Evolutionary conservation across 768 basidiomycete species (phyloP), one percentile per base, ranked within the genome.

Genomic region (Xanthoconium stramineum): DNA sequence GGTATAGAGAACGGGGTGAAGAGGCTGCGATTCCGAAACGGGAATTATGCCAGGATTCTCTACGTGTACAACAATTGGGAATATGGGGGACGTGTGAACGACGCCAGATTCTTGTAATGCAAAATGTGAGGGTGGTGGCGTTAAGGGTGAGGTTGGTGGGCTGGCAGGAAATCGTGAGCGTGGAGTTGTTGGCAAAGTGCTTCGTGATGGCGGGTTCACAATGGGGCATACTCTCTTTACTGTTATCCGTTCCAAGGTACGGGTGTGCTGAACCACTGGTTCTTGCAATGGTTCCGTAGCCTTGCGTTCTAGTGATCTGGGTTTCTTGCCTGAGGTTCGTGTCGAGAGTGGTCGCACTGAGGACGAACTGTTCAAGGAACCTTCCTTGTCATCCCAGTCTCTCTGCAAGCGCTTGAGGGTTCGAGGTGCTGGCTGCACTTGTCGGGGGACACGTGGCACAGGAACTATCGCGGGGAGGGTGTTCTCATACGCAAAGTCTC

Each of bases 401-500:
- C 60, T 65, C 70, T 70, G 59, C 53, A 62, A 57, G 47, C 80
- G 78, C 55, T 78, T 79, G 46, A 74, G 65, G 15, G 67, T 50
- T 48, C 69, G 64, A 56, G 71, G 57, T 50, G 71, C 62, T 55
- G 80, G 80, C 60, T 80, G 82, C 19, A 79, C 69, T 65, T 82
- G 84, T 20, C 78, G 76, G 1, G 75, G 76, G 13, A 72, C 65
- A 19, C 76, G 76, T 17, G 75, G 77, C 28, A 82, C 79, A 3
- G 84, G 76, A 32, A 72, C 74, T 39, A 89, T 77, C 10, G 84
- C 83, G 2, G 86, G 85, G 45, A 88, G 72, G 29, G 73, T 83
- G 71, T 77, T 84, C 69, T 88, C 85, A 72, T 83, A 86, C 15
- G 82, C 85, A 76, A 85, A 89, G 72, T 89, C 80, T 64, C 78